Base-by-base conservation (phyloP, 1,139 yeast genomes). In the Hyphopichia buzzinii region DNA sequence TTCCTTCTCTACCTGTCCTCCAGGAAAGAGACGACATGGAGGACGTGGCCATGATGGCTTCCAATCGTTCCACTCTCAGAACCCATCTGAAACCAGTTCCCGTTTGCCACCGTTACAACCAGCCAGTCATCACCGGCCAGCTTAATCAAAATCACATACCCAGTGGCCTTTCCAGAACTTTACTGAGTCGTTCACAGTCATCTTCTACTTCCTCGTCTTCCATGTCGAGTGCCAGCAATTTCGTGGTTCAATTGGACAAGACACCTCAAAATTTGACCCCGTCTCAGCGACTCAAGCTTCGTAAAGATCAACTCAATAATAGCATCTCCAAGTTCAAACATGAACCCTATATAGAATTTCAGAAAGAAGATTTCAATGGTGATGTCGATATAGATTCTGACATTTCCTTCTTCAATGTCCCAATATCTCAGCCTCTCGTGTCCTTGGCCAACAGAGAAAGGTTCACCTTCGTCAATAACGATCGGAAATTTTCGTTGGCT, bases 341-440 rank as follows among this genome's bases (percentile, higher is more conserved):
- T 1, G 26, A 16, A 7, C 26, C 30, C 11, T 26, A 24, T 13
- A 3, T n/a, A 16, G 13, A 33, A 33, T 12, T 14, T 3, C 24
- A 28, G 13, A 29, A 29, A 17, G 36, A 31, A n/a, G 39, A 35
- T 17, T 12, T 55, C 28, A 52, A 60, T 22, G 68, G 63, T 29
- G 46, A 42, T 37, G 73, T 77, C 16, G 84, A 79, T 41, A 80
- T 74, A 37, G 77, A 77, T 25, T 44, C 64, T 32, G 78, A 81
- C 5, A 77, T 67, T 13, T 62, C 73, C 24, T 75, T 80, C 42
- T 79, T 68, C 60, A 81, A 82, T 47, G 84, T 82, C 12, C 89
- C 88, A 2, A 57, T 79, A 31, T 72, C 84, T 0, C 81, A 78
- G 36, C 72, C 84, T 0, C 54, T 67, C 26, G 43, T 50, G 11